phyloP scores from a whole-genome alignment of 2,329 filamentous ascomycete species.

The Hypoxylon sp. region DNA sequence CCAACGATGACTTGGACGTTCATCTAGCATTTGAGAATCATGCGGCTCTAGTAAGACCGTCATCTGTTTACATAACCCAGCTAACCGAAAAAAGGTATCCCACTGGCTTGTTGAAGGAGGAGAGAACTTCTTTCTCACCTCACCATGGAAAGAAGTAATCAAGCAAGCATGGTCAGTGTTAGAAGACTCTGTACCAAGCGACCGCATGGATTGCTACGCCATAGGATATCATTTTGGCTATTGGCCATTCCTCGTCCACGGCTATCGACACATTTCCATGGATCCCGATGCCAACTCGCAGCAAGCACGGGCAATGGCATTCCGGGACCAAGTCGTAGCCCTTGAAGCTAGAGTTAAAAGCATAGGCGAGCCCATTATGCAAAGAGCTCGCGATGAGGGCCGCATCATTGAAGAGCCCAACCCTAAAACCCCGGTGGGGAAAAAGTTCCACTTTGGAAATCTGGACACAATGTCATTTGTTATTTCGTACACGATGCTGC shows the following conservation, averaged over 20 bases:
- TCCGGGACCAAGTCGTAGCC: slow-evolving; percentile 13
- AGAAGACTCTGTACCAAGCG: slow-evolving; percentile 10
- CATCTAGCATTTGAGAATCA: slow-evolving; percentile 37
- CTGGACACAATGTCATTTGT: slow-evolving; percentile 26
- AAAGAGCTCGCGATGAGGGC: background rate
- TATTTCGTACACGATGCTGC: slow-evolving; percentile 35
- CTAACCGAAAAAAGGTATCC: slow-evolving; percentile 29
- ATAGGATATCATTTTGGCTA: slow-evolving; percentile 33
- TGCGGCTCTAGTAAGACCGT: slow-evolving; percentile 22
- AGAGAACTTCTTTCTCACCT: slow-evolving; percentile 35
- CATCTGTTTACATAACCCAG: background rate
- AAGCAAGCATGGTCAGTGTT: background rate
- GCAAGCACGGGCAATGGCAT: slow-evolving; percentile 13
- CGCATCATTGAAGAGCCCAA: slow-evolving; percentile 19
- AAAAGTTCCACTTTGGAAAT: slow-evolving; percentile 27
- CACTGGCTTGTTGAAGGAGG: slow-evolving; percentile 32
- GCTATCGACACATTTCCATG: slow-evolving; percentile 11
- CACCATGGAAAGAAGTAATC: slow-evolving; percentile 31
- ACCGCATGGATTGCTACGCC: slow-evolving; percentile 19
- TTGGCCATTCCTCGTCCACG: slow-evolving; percentile 29
- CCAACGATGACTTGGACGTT: slow-evolving; percentile 27
- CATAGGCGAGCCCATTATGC: slow-evolving; percentile 22
- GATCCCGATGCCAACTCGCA: slow-evolving; percentile 15
- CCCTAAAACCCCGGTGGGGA: slow-evolving; percentile 17
- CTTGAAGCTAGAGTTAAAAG: slow-evolving; percentile 12